Base-by-base conservation (phyloP, 2,329 filamentous ascomycete genomes). In the Thermoascus crustaceus region DNA sequence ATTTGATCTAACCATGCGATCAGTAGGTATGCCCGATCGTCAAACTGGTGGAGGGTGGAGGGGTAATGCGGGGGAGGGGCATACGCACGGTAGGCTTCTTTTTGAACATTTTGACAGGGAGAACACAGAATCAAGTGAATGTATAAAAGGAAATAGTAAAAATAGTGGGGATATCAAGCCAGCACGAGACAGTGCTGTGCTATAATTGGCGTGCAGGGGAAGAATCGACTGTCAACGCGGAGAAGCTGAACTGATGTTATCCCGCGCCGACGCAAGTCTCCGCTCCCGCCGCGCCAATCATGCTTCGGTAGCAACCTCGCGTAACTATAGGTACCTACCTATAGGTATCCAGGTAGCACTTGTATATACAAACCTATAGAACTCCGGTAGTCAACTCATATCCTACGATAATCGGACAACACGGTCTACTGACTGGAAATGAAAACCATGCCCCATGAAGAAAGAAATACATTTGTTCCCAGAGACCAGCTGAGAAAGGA, bases 21-120 rank as follows among this genome's bases (percentile, higher is more conserved):
- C 29, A 49, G 43, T 24, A 37, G 10, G 23, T 5, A 8, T 32
- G 13, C 26, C n/a, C 13, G 19, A 22, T n/a, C 40, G n/a, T 7
- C 8, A 10, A 38, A 38, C 34, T 35, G 33, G 10, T 11, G 13
- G 11, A 29, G 30, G 19, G 32, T 30, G 33, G 48, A 50, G 45
- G 46, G 45, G 43, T 25, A 48, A 35, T 54, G 49, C 48, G 51
- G 47, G 52, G 50, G 44, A 45, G 39, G 42, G 43, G 34, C 34
- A 45, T 18, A 43, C 50, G 20, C 54, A 75, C 72, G 30, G 68
- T 73, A 10, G 75, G 74, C 57, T 77, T 78, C 58, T 78, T 78
- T 54, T 78, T 78, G 60, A 78, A 78, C 75, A 78, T 78, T 21
- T 26, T 46, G 11, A 2, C 10, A 14, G 6, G 9, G 11, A 10